Evolutionary conservation across 352 stramenopile genomes (phyloP), one percentile per base, ranked within the genome.

Genomic region (Phytophthora pisi): DNA sequence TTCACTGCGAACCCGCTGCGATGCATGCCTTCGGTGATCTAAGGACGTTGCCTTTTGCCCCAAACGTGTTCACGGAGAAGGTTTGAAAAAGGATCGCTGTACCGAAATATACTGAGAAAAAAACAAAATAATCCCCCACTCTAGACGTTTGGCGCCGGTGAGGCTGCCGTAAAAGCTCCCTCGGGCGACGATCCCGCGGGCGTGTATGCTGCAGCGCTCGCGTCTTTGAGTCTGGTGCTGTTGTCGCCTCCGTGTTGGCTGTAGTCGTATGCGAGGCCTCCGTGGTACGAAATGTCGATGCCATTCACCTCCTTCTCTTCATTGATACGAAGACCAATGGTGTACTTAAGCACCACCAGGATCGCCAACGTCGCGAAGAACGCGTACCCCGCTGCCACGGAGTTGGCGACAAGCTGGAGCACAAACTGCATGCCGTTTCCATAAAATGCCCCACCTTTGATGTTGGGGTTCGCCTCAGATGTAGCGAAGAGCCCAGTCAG

Each of bases 201-300:
- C 2, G 24, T 26, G 24, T 26, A 26, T 26, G 30, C 30, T 34
- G 30, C 30, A 34, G 30, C 7, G 30, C 30, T 34, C 7, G 30
- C 30, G 30, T 34, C 30, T 34, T 34, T 34, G 30, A 10, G 30
- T 34, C 30, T 34, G 7, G 7, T 34, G 10, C 30, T 34, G 30
- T 34, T 34, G 30, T 34, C 30, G 0, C 30, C 30, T 34, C 75
- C 70, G 64, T 77, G 75, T 9, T 69, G 53, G 46, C 64, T 81
- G 59, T 78, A 75, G 58, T 82, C 74, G 70, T 91, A 91, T 8
- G 81, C 83, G 23, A 70, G 64, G n/a, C 81, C 83, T 16, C 81
- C 83, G 62, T 90, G 83, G 70, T 90, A 88, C 46, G 81, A 86
- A 7, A 91, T 65, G 60, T 92, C 84, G n/a, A 92, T 79, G 45